phyloP scores from a whole-genome alignment of 78 protist genomes.

The Tieghemostelium lacteum region DNA sequence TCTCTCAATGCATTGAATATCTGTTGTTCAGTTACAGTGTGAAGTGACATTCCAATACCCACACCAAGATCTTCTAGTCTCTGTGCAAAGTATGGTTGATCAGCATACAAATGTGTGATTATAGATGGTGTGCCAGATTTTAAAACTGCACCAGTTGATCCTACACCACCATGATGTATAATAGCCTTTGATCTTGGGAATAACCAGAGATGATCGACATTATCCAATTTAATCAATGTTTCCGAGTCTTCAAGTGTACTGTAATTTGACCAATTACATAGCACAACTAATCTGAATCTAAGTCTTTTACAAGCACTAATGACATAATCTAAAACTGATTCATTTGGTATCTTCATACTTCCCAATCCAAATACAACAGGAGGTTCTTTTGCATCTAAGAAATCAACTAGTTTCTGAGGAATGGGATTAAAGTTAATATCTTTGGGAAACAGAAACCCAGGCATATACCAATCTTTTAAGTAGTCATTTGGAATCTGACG shows the following conservation, averaged over 20 bases:
- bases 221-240: background rate
- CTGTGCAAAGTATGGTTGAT: constrained; percentile 7
- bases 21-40: background rate
- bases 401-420: constrained; percentile 20
- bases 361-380: constrained; percentile 37
- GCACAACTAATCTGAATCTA: background rate
- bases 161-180: constrained; percentile 29
- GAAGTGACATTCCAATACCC: background rate
- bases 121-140: constrained; percentile 1
- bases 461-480: background rate
- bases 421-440: background rate
- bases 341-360: constrained; percentile 22
- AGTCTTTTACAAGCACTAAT: background rate
- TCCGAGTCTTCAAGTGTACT: background rate
- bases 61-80: background rate
- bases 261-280: constrained; percentile 9
- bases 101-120: background rate
- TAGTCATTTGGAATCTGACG: background rate
- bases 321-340: background rate
- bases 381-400: constrained; percentile 34
- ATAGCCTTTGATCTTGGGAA: background rate
- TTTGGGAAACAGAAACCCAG: background rate
- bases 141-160: constrained; percentile 1
- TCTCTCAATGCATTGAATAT: background rate
- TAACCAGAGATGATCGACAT: constrained; percentile 31